Evolutionary conservation across 2,329 filamentous ascomycete genomes (phyloP).

Genomic region (Xylaria sp.): DNA sequence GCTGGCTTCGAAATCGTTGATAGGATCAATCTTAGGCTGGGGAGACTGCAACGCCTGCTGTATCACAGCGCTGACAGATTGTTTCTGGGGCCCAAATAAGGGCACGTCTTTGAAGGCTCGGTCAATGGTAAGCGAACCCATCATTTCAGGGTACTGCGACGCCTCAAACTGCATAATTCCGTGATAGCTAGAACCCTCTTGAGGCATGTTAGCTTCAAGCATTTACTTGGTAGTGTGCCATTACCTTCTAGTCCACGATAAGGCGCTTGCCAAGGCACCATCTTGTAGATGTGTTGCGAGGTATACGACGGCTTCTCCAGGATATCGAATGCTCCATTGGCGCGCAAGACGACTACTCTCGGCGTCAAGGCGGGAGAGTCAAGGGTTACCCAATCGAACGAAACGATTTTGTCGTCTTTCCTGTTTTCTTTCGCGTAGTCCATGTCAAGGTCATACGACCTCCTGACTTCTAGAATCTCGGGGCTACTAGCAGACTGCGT

Average conservation of each 20-base stretch:
- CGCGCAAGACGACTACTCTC: constrained; percentile 61
- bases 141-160: constrained; percentile 53
- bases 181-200: constrained; percentile 56
- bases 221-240: constrained; percentile 5
- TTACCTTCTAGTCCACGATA: constrained; percentile 59
- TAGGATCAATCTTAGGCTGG: constrained; percentile 36
- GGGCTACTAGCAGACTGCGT: constrained; percentile 51
- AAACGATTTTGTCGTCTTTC: constrained; percentile 64
- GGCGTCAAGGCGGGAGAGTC: constrained; percentile 58
- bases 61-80: constrained; percentile 46
- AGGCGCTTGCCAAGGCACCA: constrained; percentile 63
- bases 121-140: constrained; percentile 58
- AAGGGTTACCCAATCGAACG: constrained; percentile 69
- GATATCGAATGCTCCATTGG: constrained; percentile 64
- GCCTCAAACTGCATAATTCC: constrained; percentile 62
- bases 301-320: constrained; percentile 63
- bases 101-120: constrained; percentile 56
- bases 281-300: constrained; percentile 60
- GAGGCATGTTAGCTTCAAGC: constrained; percentile 30
- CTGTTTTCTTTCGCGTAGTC: constrained; percentile 54
- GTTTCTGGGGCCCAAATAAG: constrained; percentile 59
- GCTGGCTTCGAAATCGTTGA: constrained; percentile 44
- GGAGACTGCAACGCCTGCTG: constrained; percentile 44
- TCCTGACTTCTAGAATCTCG: constrained; percentile 61
- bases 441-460: constrained; percentile 65